These are phyloP conservation scores for Ploettnerulaceae sp. DNA, from an alignment of 2,329 filamentous ascomycete species.

Conservation along the genomic window DNA sequence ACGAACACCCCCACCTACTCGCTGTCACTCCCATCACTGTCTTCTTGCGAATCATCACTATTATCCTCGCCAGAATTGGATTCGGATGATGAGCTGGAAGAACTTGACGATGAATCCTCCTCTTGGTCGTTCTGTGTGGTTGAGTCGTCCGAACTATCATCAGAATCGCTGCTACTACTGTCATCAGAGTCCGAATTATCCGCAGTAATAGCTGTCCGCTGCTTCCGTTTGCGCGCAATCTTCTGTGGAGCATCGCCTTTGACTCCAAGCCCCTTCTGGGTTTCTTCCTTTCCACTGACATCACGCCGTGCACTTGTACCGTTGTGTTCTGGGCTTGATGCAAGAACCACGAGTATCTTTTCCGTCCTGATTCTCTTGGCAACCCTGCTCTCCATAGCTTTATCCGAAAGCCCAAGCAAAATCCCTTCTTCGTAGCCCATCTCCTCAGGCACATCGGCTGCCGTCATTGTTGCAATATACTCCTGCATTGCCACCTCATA, in stretches of 20 bases:
- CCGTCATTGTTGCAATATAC: conserved; percentile 30
- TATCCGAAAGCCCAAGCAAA: conserved; percentile 39
- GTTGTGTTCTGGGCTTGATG: conserved; percentile 13
- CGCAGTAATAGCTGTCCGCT: conserved; percentile 28
- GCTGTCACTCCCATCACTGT: conserved; percentile 21
- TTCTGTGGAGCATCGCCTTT: conserved; percentile 45
- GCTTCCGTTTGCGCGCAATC: conserved; percentile 44
- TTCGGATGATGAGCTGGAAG: conserved; percentile 26
- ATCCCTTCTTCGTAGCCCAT: conserved; percentile 33
- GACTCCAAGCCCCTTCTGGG: conserved; percentile 39
- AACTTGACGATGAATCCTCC: conserved; percentile 23
- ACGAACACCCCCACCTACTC: no score
- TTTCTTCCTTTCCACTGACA: conserved; percentile 25
- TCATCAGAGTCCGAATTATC: conserved; percentile 25
- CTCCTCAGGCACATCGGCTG: conserved; percentile 15
- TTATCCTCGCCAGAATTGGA: conserved; percentile 21
- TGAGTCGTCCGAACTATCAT: conserved; percentile 18
- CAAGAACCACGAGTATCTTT: conserved; percentile 49
- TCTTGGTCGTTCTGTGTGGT: conserved; percentile 10
- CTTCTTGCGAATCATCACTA: conserved; percentile 19
- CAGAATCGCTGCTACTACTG: conserved; percentile 22
- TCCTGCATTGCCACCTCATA: conserved; percentile 47
- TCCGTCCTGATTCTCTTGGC: conserved; percentile 61
- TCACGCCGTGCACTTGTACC: conserved; percentile 9
- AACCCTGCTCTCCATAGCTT: conserved; percentile 49